Evolutionary conservation across 2,329 filamentous ascomycete genomes (phyloP), one percentile per base, ranked within the genome.

Genomic region (Xylariaceae sp.): DNA sequence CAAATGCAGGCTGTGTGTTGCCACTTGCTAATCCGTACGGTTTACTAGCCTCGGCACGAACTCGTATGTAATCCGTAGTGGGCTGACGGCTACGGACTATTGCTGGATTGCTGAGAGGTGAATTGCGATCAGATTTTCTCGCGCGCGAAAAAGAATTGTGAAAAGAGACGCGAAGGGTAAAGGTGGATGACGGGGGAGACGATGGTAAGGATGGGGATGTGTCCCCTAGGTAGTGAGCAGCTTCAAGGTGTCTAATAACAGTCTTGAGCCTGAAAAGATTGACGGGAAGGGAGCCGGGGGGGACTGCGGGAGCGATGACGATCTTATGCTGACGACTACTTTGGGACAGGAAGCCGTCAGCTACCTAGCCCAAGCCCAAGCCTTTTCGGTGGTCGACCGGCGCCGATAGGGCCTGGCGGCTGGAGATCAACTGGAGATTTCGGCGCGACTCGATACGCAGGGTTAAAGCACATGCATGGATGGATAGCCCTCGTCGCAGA

Each of bases 221-320:
- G 42, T 15, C 13, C 42, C 42, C 42, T 56, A 57, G 51, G 53
- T 42, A 34, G 54, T 23, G 23, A 30, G 23, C 23, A 37, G 47
- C 51, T 56, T 17, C 9, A 52, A 51, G 51, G 23, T 17, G 47
- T 53, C 56, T 55, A 49, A 13, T 45, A 55, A 58, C 58, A 57
- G 39, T 57, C 55, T 42, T 44, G 44, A 59, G 39, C 47, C 44
- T 37, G 51, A 51, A 49, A 55, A 34, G 53, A 58, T 56, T 60
- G 55, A 59, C 57, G 57, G 57, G 55, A 55, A 53, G 49, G 30
- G 49, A 13, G 30, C 10, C 8, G 10, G 49, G 23, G 48, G 23
- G 56, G 48, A 23, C 52, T 59, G 59, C 62, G 52, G 61, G 45
- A 60, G 52, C 53, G 62, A 64, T 56, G 60, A 62, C 56, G 62